Conservation (phyloP, 305 asterid genomes). For the Plantago coronopus region DNA sequence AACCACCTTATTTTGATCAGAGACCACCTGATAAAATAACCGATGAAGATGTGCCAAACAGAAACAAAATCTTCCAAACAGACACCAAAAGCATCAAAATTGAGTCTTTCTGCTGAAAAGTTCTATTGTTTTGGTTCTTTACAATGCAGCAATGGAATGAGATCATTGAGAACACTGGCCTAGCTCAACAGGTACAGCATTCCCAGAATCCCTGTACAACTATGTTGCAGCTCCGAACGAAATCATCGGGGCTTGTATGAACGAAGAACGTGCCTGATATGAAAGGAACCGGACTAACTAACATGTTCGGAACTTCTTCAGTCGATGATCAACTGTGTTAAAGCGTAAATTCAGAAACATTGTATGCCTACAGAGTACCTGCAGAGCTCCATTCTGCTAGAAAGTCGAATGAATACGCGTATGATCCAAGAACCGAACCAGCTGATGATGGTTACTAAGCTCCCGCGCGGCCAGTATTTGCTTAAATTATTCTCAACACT, state of each 20-base stretch:
- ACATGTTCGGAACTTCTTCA: background rate
- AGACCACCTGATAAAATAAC: no score
- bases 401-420: conserved; percentile 67
- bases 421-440: conserved; percentile 82
- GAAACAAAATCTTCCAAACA: no score
- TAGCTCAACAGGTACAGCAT: background rate
- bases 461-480: no score
- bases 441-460: conserved; percentile 72
- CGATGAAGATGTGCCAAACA: no score
- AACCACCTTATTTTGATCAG: no score
- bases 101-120: no score
- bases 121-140: background rate
- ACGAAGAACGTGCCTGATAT: conserved; percentile 56
- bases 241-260: conserved; percentile 54
- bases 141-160: background rate
- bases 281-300: background rate
- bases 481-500: no score
- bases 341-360: background rate
- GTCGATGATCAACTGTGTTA: background rate
- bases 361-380: conserved; percentile 30
- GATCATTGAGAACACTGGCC: background rate
- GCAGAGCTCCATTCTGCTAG: conserved; percentile 66
- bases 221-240: conserved; percentile 28
- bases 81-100: no score
- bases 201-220: background rate